Evolutionary conservation across 2,329 filamentous ascomycete genomes (phyloP).

Genomic region (Biscogniauxia mediterranea): DNA sequence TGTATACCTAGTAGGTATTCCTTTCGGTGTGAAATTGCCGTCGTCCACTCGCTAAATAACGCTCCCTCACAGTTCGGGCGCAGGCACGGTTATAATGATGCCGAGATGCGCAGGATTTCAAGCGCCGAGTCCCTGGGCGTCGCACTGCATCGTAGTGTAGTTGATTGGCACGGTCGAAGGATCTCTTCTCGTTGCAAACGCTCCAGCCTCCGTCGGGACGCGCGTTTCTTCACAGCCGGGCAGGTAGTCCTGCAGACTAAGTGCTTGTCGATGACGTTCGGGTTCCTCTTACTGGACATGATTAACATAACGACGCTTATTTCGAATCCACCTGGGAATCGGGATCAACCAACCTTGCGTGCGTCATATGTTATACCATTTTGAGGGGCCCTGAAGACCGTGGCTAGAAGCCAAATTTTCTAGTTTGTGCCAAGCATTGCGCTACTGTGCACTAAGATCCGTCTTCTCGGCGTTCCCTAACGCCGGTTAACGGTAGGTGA

Average conservation of each 20-base stretch:
- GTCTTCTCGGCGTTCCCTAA: neutral
- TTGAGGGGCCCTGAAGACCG: neutral
- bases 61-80: neutral
- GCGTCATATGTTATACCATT: neutral
- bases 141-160: neutral
- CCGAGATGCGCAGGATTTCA: neutral
- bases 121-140: neutral
- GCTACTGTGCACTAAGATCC: neutral
- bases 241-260: neutral
- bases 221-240: neutral
- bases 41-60: neutral
- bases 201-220: neutral
- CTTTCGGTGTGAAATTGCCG: neutral
- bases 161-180: neutral
- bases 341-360: neutral
- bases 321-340: neutral
- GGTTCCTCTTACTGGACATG: neutral
- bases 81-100: neutral
- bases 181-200: neutral
- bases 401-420: neutral
- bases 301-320: neutral
- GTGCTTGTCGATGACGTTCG: neutral
- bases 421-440: neutral
- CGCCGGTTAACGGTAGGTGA: neutral
- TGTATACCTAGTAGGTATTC: neutral